Conservation (phyloP, 108 stramenopile species). For the Nitzschia sp. region DNA sequence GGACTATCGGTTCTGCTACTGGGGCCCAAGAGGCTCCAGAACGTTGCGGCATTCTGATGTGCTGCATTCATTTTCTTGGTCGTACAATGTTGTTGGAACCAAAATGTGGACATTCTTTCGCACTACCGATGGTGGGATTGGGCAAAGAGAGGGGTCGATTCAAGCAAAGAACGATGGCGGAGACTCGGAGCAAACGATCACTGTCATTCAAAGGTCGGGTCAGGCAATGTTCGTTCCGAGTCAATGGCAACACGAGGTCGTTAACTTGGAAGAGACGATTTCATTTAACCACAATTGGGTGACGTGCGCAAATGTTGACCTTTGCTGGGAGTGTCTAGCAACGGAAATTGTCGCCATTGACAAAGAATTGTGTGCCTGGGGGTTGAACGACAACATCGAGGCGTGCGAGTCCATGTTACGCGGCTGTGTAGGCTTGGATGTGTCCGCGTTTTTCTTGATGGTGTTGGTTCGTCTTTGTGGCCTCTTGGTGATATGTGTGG, state of each 20-base stretch:
- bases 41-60: constrained; percentile 88
- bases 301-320: constrained; percentile 57
- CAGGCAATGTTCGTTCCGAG: constrained; percentile 85
- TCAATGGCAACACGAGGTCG: constrained; percentile 82
- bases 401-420: constrained; percentile 77
- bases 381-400: constrained; percentile 14
- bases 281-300: constrained; percentile 93
- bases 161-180: background rate
- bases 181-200: background rate
- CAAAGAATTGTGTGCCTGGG: constrained; percentile 58
- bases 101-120: constrained; percentile 84
- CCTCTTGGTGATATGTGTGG: background rate
- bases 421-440: constrained; percentile 80
- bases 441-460: constrained; percentile 53
- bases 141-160: no score
- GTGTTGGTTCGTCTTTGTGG: constrained; percentile 32
- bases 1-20: constrained; percentile 88
- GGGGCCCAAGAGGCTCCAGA: constrained; percentile 68
- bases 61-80: constrained; percentile 84
- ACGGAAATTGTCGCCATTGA: constrained; percentile 64
- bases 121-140: constrained; percentile 1
- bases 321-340: constrained; percentile 51
- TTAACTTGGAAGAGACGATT: constrained; percentile 76
- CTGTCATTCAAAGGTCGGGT: constrained; percentile 69
- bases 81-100: constrained; percentile 77